Percentiles rank a stretch among this genome's conserved stretches.
Evolutionary conservation across 2,329 filamentous ascomycete species (phyloP).

Genomic region (Penicillium nordicum): DNA sequence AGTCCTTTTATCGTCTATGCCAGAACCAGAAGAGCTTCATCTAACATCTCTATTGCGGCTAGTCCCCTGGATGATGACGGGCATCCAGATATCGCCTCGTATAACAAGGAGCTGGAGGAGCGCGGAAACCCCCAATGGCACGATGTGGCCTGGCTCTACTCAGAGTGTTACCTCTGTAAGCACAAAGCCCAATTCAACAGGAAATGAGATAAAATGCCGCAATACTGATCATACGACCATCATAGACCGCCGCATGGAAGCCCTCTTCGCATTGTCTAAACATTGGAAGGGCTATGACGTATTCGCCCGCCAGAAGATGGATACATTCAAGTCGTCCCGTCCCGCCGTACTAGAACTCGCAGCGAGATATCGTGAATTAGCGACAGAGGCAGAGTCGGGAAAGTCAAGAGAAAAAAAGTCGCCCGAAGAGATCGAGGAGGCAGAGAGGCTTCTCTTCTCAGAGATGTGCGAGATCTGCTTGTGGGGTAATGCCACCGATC

Average conservation of each 20-base stretch:
- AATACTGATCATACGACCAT: conserved; percentile 20
- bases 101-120: conserved; percentile 80
- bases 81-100: conserved; percentile 68
- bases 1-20: neutral
- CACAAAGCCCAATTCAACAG: neutral
- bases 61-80: conserved; percentile 77
- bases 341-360: conserved; percentile 81
- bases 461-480: conserved; percentile 97
- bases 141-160: conserved; percentile 79
- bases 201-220: neutral
- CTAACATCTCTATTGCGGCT: neutral
- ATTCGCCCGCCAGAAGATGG: conserved; percentile 84
- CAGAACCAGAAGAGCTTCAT: neutral
- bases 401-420: conserved; percentile 39
- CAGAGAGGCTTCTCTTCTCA: conserved; percentile 74
- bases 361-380: conserved; percentile 70
- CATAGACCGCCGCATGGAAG: conserved; percentile 67
- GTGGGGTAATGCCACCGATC: conserved; percentile 94
- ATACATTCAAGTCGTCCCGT: conserved; percentile 86
- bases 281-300: conserved; percentile 91
- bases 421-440: conserved; percentile 55
- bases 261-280: conserved; percentile 69
- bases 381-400: conserved; percentile 61
- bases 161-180: conserved; percentile 83
- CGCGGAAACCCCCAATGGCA: conserved; percentile 77